Percentiles rank a stretch among this genome's conserved stretches.
phyloP scores from a whole-genome alignment of 164 flowering plant species.

The Umbilicus rupestris region DNA sequence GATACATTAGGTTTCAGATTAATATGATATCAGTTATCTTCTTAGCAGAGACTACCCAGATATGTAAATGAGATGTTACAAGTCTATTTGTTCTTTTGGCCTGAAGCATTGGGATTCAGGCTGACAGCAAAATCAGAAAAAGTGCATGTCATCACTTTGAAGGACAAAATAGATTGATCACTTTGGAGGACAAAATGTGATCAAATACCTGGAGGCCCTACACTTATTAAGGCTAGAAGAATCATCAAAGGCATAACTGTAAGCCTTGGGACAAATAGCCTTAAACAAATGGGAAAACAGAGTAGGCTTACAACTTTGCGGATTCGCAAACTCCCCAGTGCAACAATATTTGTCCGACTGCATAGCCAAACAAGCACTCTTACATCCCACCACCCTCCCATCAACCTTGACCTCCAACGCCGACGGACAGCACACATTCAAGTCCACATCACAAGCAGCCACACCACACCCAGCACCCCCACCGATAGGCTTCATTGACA shows the following conservation, averaged over 20 bases:
- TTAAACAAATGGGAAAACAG: conserved; percentile 34
- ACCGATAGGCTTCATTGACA: conserved; percentile 34
- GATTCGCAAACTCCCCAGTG: conserved; percentile 44
- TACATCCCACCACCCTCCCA: conserved; percentile 34
- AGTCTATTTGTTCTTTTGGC: too few species aligned
- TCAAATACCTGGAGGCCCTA: conserved; percentile 70
- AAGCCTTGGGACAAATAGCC: conserved; percentile 75
- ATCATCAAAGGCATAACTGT: conserved; percentile 86
- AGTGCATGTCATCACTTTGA: too few species aligned
- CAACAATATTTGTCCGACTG: conserved; percentile 63
- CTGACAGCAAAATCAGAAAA: too few species aligned
- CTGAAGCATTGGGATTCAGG: too few species aligned
- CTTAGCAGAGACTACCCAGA: too few species aligned
- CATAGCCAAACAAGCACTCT: conserved; percentile 42
- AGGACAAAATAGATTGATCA: conserved; percentile 13
- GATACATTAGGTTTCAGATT: too few species aligned
- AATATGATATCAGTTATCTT: too few species aligned
- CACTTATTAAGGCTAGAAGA: conserved; percentile 72
- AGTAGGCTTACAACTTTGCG: conserved; percentile 37
- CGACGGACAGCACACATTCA: conserved; percentile 38
- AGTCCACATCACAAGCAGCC: conserved; percentile 34
- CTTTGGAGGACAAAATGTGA: conserved; percentile 86
- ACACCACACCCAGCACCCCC: conserved; percentile 39
- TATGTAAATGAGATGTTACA: too few species aligned
- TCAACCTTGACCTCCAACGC: conserved; percentile 29